These are phyloP conservation scores for Lachnellula occidentalis DNA, from an alignment of 2,329 filamentous ascomycete species.

Conservation along the genomic window DNA sequence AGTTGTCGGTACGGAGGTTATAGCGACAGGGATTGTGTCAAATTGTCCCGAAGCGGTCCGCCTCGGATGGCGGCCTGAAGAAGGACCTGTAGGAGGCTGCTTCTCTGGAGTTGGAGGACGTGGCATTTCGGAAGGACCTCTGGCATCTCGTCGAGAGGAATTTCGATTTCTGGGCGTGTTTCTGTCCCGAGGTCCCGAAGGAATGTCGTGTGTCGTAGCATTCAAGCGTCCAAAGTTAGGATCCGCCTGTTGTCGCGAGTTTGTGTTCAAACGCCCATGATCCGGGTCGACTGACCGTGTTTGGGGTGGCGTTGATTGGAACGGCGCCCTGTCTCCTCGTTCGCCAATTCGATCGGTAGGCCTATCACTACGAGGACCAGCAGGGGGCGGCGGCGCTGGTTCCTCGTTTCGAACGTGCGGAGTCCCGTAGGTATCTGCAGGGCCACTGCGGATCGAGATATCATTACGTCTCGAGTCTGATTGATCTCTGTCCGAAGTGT, in stretches of 20 bases:
- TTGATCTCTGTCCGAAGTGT: constrained; percentile 35
- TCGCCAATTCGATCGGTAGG: constrained; percentile 43
- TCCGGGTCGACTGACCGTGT: constrained; percentile 42
- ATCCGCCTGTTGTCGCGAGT: constrained; percentile 43
- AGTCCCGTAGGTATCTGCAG: constrained; percentile 16
- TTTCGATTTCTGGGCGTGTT: constrained; percentile 34
- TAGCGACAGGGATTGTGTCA: constrained; percentile 20
- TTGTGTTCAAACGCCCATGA: constrained; percentile 39
- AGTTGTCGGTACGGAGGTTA: constrained; percentile 18
- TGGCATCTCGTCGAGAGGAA: constrained; percentile 18
- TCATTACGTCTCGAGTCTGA: constrained; percentile 28
- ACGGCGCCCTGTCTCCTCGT: constrained; percentile 40
- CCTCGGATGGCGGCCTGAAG: constrained; percentile 26
- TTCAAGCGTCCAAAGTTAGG: constrained; percentile 59
- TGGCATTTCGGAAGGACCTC: constrained; percentile 18
- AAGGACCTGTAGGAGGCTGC: constrained; percentile 31
- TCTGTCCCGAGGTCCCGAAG: constrained; percentile 51
- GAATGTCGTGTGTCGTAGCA: constrained; percentile 40
- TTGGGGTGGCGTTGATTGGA: constrained; percentile 32
- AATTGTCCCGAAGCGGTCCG: constrained; percentile 25
- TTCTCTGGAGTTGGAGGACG: constrained; percentile 30
- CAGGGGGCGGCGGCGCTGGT: constrained; percentile 25
- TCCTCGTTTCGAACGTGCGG: constrained; percentile 25
- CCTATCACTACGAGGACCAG: constrained; percentile 34
- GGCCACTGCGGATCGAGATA: constrained; percentile 16